Conservation (phyloP, 805 yeast species). For the Metschnikowia koreensis region DNA sequence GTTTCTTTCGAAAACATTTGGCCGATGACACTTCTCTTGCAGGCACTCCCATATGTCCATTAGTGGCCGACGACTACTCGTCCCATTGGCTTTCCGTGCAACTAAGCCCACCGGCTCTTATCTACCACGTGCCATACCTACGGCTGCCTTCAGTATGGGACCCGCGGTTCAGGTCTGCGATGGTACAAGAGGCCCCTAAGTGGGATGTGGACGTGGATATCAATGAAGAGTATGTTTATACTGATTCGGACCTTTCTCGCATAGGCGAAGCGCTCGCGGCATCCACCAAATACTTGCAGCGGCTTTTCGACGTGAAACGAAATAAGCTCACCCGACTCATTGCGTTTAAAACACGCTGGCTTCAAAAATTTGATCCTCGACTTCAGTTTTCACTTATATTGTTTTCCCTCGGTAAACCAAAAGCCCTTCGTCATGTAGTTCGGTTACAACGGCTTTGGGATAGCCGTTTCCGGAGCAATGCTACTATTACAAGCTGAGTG, state of each 20-base stretch:
- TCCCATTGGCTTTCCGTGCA: slow-evolving; percentile 43
- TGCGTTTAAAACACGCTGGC: slow-evolving; percentile 7
- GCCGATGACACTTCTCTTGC: background rate
- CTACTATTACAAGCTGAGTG: background rate
- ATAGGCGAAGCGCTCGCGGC: slow-evolving; percentile 8
- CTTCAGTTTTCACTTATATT: slow-evolving; percentile 9
- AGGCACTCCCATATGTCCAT: slow-evolving; percentile 48
- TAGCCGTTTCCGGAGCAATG: background rate
- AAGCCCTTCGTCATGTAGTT: slow-evolving; percentile 6
- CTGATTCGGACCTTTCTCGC: slow-evolving; percentile 31
- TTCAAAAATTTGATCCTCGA: slow-evolving; percentile 7
- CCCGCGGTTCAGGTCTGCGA: slow-evolving; percentile 32
- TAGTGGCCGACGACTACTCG: slow-evolving; percentile 56
- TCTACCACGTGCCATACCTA: slow-evolving; percentile 57
- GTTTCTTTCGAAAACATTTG: background rate
- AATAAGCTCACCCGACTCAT: slow-evolving; percentile 1
- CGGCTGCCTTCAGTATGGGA: slow-evolving; percentile 47
- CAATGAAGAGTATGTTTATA: slow-evolving; percentile 49
- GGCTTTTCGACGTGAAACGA: slow-evolving; percentile 1
- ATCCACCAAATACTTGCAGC: slow-evolving; percentile 4
- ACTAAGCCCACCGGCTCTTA: slow-evolving; percentile 22
- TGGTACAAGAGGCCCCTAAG: slow-evolving; percentile 27
- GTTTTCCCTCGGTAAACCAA: slow-evolving; percentile 7
- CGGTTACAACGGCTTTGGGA: slow-evolving; percentile 12
- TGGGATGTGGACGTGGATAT: slow-evolving; percentile 51